Percentiles rank a stretch among this genome's conserved stretches.
These are phyloP conservation scores for Plectosphaerella plurivora DNA, from an alignment of 2,329 filamentous ascomycete genomes.

Conservation along the genomic window DNA sequence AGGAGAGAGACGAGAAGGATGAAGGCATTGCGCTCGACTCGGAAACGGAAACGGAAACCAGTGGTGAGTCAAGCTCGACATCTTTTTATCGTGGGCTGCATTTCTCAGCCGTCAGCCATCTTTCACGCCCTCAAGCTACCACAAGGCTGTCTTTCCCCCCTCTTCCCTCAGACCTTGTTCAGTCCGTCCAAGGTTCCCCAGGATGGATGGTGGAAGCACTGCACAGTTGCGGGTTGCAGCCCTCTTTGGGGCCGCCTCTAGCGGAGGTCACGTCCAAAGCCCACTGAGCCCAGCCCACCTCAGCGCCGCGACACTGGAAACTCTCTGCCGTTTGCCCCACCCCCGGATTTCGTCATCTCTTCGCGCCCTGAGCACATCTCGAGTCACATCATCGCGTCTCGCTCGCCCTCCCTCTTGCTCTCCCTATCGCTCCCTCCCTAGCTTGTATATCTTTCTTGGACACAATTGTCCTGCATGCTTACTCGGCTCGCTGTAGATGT, in stretches of 20 bases:
- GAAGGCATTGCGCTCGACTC: slow-evolving; percentile 1
- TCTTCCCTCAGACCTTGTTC: not conserved
- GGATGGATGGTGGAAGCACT: slow-evolving; percentile 4
- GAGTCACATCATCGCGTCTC: not conserved
- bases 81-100: not conserved
- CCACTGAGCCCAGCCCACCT: not conserved
- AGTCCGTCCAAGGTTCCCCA: not conserved
- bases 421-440: not conserved
- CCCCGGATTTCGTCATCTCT: slow-evolving; percentile 11
- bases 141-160: not conserved
- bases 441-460: not conserved
- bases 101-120: not conserved
- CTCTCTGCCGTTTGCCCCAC: not conserved
- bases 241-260: not conserved
- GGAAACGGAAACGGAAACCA: not conserved
- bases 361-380: not conserved
- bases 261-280: not conserved
- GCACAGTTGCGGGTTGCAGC: slow-evolving; percentile 3
- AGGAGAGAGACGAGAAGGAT: slow-evolving; percentile 8
- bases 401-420: not conserved
- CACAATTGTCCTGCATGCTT: not conserved
- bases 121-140: not conserved
- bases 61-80: slow-evolving; percentile 2
- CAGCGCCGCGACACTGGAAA: not conserved
- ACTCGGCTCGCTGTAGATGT: slow-evolving; percentile 6